phyloP scores from a whole-genome alignment of 495 filamentous ascomycete genomes.

The Trichoderma parareesei region DNA sequence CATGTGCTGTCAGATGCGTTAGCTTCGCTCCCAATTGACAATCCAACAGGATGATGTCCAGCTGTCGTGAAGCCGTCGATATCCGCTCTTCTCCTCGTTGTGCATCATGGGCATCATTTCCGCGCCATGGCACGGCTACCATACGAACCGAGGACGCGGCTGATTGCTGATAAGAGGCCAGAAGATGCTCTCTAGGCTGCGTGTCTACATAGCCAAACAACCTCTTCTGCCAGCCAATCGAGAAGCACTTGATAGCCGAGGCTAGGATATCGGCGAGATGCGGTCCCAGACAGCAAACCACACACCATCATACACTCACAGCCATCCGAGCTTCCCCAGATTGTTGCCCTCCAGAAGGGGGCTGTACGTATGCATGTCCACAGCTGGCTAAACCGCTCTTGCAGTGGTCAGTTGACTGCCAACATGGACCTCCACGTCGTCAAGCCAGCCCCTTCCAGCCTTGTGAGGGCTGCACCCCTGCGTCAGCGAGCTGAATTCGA shows the following conservation, averaged over 20 bases:
- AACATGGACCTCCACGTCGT: background rate
- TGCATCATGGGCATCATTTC: background rate
- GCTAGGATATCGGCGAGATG: constrained; percentile 8
- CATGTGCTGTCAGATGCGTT: no score
- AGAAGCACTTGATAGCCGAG: background rate
- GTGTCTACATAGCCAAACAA: background rate
- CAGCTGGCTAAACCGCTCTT: background rate
- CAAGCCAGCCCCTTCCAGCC: background rate
- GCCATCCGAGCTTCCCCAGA: background rate
- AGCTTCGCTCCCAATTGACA: no score
- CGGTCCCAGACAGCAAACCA: background rate
- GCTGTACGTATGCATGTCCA: background rate
- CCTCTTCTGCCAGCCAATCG: background rate
- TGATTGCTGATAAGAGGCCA: background rate
- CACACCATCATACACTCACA: background rate
- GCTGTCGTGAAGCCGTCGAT: background rate
- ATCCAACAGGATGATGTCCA: background rate
- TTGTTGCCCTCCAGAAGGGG: background rate
- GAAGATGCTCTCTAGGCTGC: no score
- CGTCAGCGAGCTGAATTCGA: background rate
- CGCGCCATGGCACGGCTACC: background rate
- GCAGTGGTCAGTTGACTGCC: background rate
- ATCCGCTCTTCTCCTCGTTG: background rate
- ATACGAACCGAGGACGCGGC: background rate
- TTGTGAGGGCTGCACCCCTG: background rate